A percentile compares a stretch with the other conserved stretches of the same genome.
These are phyloP conservation scores for Echria macrotheca DNA, from an alignment of 495 filamentous ascomycete genomes.

Conservation along the genomic window DNA sequence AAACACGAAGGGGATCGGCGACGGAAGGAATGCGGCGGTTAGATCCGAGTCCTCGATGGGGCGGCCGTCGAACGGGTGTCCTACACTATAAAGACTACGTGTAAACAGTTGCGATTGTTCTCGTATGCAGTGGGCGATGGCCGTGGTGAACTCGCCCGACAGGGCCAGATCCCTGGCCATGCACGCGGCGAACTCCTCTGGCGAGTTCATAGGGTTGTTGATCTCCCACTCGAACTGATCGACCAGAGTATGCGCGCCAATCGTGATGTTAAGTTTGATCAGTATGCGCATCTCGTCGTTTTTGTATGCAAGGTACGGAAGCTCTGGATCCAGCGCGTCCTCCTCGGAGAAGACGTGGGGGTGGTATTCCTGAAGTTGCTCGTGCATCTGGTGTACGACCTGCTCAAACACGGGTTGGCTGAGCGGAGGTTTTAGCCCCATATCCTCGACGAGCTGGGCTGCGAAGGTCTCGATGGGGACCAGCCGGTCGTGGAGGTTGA, in stretches of 20 bases:
- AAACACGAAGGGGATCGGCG: constrained; percentile 76
- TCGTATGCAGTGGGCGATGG: constrained; percentile 93
- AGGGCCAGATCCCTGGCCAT: constrained; percentile 90
- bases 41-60: constrained; percentile 90
- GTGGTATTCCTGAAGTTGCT: constrained; percentile 89
- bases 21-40: constrained; percentile 74
- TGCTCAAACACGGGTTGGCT: constrained; percentile 69
- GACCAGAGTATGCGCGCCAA: constrained; percentile 87
- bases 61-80: constrained; percentile 90
- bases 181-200: constrained; percentile 84
- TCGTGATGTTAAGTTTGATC: constrained; percentile 95
- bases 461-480: constrained; percentile 76
- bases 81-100: constrained; percentile 84
- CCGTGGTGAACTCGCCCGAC: constrained; percentile 92
- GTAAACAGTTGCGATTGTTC: constrained; percentile 94
- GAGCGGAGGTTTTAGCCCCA: constrained; percentile 61
- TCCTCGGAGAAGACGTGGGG: constrained; percentile 86
- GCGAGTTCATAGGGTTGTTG: constrained; percentile 86
- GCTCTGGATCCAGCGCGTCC: constrained; percentile 80
- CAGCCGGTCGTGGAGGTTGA: constrained; percentile 91
- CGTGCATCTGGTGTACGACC: constrained; percentile 72
- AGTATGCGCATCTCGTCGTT: constrained; percentile 97
- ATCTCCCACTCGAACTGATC: constrained; percentile 99
- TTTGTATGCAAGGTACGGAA: constrained; percentile 91
- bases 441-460: constrained; percentile 83